These are phyloP conservation scores for Rubroboletus pulcherrimus DNA, from an alignment of 768 basidiomycete species.

Conservation along the genomic window DNA sequence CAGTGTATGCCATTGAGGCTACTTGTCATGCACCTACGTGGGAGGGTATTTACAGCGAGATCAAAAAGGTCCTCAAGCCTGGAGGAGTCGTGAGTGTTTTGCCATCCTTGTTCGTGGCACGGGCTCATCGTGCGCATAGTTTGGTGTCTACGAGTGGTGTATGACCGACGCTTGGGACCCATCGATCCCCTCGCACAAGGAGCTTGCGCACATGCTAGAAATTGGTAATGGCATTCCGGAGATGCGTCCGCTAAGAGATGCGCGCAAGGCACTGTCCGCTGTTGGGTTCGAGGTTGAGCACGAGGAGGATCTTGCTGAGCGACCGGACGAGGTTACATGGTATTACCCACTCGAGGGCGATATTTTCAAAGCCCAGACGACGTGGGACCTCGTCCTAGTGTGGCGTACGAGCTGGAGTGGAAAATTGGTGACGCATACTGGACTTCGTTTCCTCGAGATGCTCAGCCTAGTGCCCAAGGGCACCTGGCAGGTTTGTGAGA, in stretches of 20 bases:
- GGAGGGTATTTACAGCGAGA: conserved; percentile 94
- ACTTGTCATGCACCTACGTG: conserved; percentile 95
- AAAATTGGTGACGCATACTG: conserved; percentile 76
- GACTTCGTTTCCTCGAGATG: conserved; percentile 72
- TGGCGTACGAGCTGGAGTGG: conserved; percentile 92
- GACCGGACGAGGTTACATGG: conserved; percentile 77
- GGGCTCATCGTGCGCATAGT: conserved; percentile 42
- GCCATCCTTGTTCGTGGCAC: neutral
- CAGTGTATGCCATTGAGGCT: conserved; percentile 96
- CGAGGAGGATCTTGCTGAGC: conserved; percentile 92
- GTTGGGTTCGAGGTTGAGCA: conserved; percentile 88
- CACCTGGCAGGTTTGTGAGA: conserved; percentile 85
- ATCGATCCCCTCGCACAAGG: conserved; percentile 80
- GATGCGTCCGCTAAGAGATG: conserved; percentile 75
- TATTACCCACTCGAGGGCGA: conserved; percentile 98
- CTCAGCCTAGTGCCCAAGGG: conserved; percentile 86
- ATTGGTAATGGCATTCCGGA: conserved; percentile 97
- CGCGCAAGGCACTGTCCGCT: conserved; percentile 70
- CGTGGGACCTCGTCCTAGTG: conserved; percentile 86
- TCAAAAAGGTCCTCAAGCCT: conserved; percentile 90
- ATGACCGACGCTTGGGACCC: conserved; percentile 97
- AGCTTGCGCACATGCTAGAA: conserved; percentile 87
- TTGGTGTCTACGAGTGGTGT: conserved; percentile 98
- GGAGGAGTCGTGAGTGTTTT: conserved; percentile 79
- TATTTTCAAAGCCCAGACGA: conserved; percentile 85